A percentile compares a stretch with the other conserved stretches of the same genome.
phyloP scores from a whole-genome alignment of 106 monocot species.

The Posidonia australis region DNA sequence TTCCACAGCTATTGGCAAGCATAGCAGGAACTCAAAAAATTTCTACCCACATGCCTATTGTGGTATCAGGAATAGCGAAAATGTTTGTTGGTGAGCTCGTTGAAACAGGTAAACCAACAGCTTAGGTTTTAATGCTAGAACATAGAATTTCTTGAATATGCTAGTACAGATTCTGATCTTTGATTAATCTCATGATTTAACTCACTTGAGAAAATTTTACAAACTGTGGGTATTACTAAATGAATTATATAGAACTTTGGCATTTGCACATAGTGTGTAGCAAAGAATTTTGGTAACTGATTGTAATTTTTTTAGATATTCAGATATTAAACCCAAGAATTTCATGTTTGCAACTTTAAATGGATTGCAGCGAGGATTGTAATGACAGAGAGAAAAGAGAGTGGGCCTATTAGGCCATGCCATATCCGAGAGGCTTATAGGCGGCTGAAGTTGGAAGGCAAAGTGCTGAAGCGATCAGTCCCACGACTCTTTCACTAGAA shows the following conservation, averaged over 20 bases:
- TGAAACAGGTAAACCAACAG: slow-evolving; percentile 58
- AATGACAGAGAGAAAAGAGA: slow-evolving; percentile 74
- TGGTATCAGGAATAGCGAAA: slow-evolving; percentile 94
- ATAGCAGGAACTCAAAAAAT: slow-evolving; percentile 94
- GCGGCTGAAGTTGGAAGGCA: slow-evolving; percentile 79
- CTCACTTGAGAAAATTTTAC: neutral
- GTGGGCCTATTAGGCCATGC: slow-evolving; percentile 77
- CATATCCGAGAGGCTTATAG: slow-evolving; percentile 80
- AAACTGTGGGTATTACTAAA: too few relatives aligned
- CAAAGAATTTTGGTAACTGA: too few relatives aligned
- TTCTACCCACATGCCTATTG: slow-evolving; percentile 79
- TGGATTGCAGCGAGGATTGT: slow-evolving; percentile 52
- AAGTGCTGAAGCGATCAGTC: slow-evolving; percentile 51
- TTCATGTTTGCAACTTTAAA: neutral
- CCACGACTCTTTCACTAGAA: slow-evolving; percentile 59
- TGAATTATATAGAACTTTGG: too few relatives aligned
- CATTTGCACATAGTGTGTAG: too few relatives aligned
- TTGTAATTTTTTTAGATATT: neutral
- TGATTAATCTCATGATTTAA: neutral
- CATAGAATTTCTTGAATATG: neutral
- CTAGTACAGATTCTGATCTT: neutral
- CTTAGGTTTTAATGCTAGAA: neutral
- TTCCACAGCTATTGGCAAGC: slow-evolving; percentile 54
- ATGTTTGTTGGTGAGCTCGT: slow-evolving; percentile 99
- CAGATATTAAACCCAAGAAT: neutral